These are phyloP conservation scores for Nemania bipapillata DNA, from an alignment of 2,329 filamentous ascomycete species.

Conservation along the genomic window DNA sequence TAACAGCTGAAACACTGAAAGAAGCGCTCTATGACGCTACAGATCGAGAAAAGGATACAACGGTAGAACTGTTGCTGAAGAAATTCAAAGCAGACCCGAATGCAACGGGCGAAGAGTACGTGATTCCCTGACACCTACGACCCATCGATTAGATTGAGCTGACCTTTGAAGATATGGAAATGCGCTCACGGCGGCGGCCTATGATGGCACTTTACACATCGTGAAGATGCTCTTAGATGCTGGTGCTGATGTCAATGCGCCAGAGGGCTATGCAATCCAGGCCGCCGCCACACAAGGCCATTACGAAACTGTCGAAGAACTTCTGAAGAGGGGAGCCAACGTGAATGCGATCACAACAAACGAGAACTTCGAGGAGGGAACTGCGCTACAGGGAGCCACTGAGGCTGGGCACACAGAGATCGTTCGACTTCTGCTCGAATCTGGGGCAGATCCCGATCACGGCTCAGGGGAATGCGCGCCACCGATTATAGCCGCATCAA, in stretches of 20 bases:
- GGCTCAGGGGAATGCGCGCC: constrained; percentile 51
- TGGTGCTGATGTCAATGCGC: constrained; percentile 52
- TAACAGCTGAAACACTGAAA: constrained; percentile 50
- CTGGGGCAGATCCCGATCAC: constrained; percentile 54
- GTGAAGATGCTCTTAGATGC: constrained; percentile 51
- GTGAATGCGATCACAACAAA: constrained; percentile 51
- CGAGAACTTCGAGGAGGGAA: constrained; percentile 50
- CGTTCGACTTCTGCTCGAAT: constrained; percentile 53
- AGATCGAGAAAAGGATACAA: constrained; percentile 53
- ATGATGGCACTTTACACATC: constrained; percentile 52
- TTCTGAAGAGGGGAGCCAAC: constrained; percentile 52
- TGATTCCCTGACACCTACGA: not conserved
- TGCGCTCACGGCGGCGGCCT: constrained; percentile 55
- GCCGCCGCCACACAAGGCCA: constrained; percentile 53
- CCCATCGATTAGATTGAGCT: not conserved
- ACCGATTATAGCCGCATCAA: constrained; percentile 55
- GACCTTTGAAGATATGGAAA: constrained; percentile 49
- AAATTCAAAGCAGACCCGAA: constrained; percentile 54
- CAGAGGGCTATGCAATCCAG: constrained; percentile 55
- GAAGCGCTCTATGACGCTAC: constrained; percentile 55
- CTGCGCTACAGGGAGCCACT: constrained; percentile 56
- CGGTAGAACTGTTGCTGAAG: constrained; percentile 53
- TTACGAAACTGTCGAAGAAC: constrained; percentile 51
- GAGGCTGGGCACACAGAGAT: constrained; percentile 53
- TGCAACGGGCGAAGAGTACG: constrained; percentile 55